phyloP scores from a whole-genome alignment of 495 filamentous ascomycete genomes.

The Podospora appendiculata region DNA sequence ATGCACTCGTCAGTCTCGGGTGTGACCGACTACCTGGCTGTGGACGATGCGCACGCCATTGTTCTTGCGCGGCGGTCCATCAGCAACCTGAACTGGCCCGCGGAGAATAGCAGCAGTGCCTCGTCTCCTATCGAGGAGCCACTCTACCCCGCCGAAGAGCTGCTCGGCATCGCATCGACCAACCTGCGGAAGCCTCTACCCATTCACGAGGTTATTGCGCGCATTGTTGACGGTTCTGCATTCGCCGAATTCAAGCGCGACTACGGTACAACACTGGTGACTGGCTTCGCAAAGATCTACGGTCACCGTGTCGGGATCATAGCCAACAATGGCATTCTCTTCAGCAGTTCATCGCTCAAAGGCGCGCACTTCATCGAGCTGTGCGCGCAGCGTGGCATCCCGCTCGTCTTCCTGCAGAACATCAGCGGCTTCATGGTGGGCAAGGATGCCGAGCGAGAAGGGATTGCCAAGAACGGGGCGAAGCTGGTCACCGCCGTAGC shows the following conservation, averaged over 20 bases:
- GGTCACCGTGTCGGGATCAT: conserved; percentile 89
- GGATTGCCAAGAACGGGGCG: conserved; percentile 96
- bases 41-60: conserved; percentile 91
- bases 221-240: conserved; percentile 83
- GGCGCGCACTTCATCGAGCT: conserved; percentile 97
- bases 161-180: conserved; percentile 80
- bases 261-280: conserved; percentile 86
- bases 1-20: conserved; percentile 86
- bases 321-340: conserved; percentile 97
- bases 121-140: conserved; percentile 50
- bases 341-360: conserved; percentile 83
- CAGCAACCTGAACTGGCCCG: conserved; percentile 80
- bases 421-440: conserved; percentile 99
- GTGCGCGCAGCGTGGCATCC: conserved; percentile 84
- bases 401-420: conserved; percentile 91
- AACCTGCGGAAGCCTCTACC: conserved; percentile 80
- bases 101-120: conserved; percentile 10
- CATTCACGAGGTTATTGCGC: conserved; percentile 84
- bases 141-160: conserved; percentile 71
- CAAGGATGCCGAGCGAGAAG: conserved; percentile 81
- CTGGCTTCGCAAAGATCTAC: conserved; percentile 86
- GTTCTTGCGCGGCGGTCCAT: conserved; percentile 77
- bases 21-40: conserved; percentile 94
- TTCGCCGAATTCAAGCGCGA: conserved; percentile 94
- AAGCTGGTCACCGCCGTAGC: conserved; percentile 96